A percentile compares a stretch with the other conserved stretches of the same genome.
Conservation (phyloP, 2,329 filamentous ascomycete species). For the Colletotrichum filicis region DNA sequence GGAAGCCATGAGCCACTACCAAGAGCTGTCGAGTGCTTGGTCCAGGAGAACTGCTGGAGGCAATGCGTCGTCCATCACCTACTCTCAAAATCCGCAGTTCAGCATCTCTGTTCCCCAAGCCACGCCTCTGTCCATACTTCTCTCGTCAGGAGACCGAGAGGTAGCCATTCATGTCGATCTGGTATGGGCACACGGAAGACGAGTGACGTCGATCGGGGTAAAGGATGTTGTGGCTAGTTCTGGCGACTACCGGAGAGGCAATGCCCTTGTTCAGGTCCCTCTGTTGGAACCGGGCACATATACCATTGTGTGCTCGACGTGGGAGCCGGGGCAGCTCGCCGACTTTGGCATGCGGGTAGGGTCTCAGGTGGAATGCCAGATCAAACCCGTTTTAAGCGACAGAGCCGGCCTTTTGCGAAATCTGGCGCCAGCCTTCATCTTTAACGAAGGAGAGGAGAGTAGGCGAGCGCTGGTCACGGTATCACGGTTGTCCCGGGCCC, state of each 20-base stretch:
- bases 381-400: slow-evolving; percentile 75
- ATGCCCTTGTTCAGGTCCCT: slow-evolving; percentile 74
- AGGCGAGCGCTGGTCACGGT: slow-evolving; percentile 53
- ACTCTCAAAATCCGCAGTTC: slow-evolving; percentile 91
- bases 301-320: slow-evolving; percentile 91
- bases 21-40: slow-evolving; percentile 76
- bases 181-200: slow-evolving; percentile 79
- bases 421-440: slow-evolving; percentile 65
- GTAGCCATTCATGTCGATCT: slow-evolving; percentile 87
- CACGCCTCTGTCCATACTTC: slow-evolving; percentile 76
- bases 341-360: slow-evolving; percentile 81
- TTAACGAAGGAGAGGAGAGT: slow-evolving; percentile 54
- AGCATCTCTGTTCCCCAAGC: slow-evolving; percentile 66
- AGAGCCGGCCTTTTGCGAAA: slow-evolving; percentile 79
- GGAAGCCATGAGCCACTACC: slow-evolving; percentile 67
- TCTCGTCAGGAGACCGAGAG: slow-evolving; percentile 74
- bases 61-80: slow-evolving; percentile 79
- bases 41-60: slow-evolving; percentile 84
- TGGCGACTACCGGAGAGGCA: slow-evolving; percentile 87
- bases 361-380: slow-evolving; percentile 64
- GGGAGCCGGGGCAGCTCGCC: slow-evolving; percentile 81
- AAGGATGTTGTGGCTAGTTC: slow-evolving; percentile 86
- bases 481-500: slow-evolving; percentile 68
- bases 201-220: slow-evolving; percentile 75
- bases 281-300: slow-evolving; percentile 78